Evolutionary conservation across 2,329 filamentous ascomycete species (phyloP), one percentile per base, ranked within the genome.

Genomic region (Apiospora hydei): DNA sequence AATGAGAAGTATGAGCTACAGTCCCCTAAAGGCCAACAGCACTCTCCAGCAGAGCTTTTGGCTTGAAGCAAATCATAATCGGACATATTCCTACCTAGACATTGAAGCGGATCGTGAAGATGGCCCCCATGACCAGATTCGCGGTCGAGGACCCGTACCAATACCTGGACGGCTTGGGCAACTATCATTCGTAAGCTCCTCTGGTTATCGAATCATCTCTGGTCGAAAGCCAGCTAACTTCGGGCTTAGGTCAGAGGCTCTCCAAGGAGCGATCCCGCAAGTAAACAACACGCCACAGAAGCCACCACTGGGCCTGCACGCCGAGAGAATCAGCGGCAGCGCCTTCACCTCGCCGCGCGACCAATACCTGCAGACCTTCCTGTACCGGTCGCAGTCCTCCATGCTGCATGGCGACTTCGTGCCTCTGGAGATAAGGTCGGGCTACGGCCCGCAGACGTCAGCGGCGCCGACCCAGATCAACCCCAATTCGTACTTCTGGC

Each of bases 401-500:
- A 90, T 90, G 72, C 85, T 89, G 0, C 86, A 86, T 11, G 83
- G 87, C 3, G 88, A 91, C 47, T 78, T 81, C 0, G 77, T 79
- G 7, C 83, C 82, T 67, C 75, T 77, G 71, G 72, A 77, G 0
- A 76, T 80, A 14, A 70, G 51, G 2, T 75, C 79, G 47, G 76
- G 34, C 61, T 75, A 24, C 73, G 74, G 76, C 6, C 86, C 74
- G 82, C 88, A 78, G 84, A 81, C 83, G 80, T 75, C 85, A 80
- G 78, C 87, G 84, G 77, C 83, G 81, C 79, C 86, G 78, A 87
- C 94, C 74, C 90, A 93, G 77, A 90, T 93, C 74, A 92, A 94
- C 69, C 94, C 94, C 0, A 96, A 96, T 77, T 94, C 96, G 82
- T 86, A 96, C 44, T 90, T 94, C 73, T 97, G 94, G 94, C 91